These are phyloP conservation scores for Nothophaeocryptopus gaeumannii DNA, from an alignment of 2,329 filamentous ascomycete species.

Conservation along the genomic window DNA sequence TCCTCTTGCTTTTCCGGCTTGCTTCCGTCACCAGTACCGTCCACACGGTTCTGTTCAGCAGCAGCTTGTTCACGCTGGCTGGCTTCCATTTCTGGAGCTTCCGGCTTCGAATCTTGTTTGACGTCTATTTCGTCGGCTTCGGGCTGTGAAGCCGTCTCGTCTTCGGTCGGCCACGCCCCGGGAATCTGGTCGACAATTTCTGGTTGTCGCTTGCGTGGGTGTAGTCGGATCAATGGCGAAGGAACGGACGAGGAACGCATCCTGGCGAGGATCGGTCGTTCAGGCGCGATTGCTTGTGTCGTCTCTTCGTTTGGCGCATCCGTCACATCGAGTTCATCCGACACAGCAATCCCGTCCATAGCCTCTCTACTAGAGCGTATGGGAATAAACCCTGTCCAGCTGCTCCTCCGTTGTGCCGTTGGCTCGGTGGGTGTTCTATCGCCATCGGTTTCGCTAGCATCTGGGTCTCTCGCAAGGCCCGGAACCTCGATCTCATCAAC, in stretches of 20 bases:
- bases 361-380: not conserved
- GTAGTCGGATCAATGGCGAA: too few relatives aligned
- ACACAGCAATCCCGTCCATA: constrained; percentile 15
- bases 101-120: not conserved
- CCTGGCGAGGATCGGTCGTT: too few relatives aligned
- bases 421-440: constrained; percentile 21
- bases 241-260: too few relatives aligned
- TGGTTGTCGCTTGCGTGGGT: too few relatives aligned
- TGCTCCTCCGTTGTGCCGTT: constrained; percentile 22
- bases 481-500: constrained; percentile 78
- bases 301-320: constrained; percentile 11
- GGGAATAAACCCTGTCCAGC: constrained; percentile 17
- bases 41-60: not conserved
- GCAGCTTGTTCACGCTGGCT: not conserved
- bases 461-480: constrained; percentile 65
- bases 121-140: not conserved
- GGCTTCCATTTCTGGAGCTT: not conserved
- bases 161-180: not conserved
- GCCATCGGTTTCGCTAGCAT: constrained; percentile 43
- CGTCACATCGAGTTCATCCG: constrained; percentile 8
- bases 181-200: too few relatives aligned
- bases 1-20: not conserved
- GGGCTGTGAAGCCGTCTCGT: not conserved
- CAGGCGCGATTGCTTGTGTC: not conserved
- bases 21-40: not conserved